phyloP scores from a whole-genome alignment of 164 flowering plant genomes.

The Santalum album region DNA sequence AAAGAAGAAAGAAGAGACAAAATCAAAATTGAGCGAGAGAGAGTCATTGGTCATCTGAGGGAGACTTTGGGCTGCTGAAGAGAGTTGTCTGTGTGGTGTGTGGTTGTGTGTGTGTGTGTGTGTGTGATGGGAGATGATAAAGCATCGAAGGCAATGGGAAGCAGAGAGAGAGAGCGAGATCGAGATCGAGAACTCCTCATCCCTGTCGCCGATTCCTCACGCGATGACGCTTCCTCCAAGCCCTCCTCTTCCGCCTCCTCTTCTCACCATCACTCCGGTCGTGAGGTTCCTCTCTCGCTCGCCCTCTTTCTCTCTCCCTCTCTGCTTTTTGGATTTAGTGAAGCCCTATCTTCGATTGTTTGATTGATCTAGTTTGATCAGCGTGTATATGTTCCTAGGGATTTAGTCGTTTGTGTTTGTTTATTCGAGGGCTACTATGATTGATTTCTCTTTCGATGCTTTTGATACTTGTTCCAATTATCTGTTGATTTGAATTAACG shows the following conservation, averaged over 20 bases:
- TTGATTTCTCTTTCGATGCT: not conserved
- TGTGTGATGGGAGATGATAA: conserved; percentile 73
- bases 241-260: conserved; percentile 46
- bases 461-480: too few species aligned
- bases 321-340: not conserved
- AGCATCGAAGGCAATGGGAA: conserved; percentile 39
- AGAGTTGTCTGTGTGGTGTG: conserved; percentile 9
- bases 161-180: conserved; percentile 37
- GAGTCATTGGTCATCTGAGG: too few species aligned
- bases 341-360: not conserved
- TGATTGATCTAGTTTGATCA: not conserved
- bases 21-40: too few species aligned
- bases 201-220: conserved; percentile 57
- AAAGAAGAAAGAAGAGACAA: too few species aligned
- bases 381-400: too few species aligned
- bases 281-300: conserved; percentile 43
- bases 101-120: conserved; percentile 14
- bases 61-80: too few species aligned
- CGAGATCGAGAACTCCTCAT: conserved; percentile 80
- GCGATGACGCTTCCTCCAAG: conserved; percentile 36
- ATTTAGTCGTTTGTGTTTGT: not conserved
- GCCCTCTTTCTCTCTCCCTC: not conserved
- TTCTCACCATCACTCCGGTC: conserved; percentile 54
- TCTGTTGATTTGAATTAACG: too few species aligned
- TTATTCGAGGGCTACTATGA: not conserved